Percentiles rank a stretch among this genome's conserved stretches.
Conservation (phyloP, 331 rosid genomes). For the Rhamnella rubrinervis region DNA sequence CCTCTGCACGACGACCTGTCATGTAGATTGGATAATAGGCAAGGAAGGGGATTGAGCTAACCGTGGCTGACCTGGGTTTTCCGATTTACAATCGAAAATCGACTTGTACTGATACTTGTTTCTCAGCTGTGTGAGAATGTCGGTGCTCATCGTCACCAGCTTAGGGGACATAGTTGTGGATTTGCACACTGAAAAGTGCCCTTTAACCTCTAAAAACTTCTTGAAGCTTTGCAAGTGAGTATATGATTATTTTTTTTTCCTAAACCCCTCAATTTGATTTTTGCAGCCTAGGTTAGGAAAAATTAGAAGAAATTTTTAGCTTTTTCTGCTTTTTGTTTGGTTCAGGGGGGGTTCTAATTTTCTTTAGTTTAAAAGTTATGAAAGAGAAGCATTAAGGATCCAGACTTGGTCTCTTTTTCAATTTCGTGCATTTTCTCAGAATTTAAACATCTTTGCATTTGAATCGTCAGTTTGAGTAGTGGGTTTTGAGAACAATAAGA, state of each 20-base stretch:
- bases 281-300: not conserved
- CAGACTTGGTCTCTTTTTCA: no score
- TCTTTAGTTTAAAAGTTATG: not conserved
- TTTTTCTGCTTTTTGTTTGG: not conserved
- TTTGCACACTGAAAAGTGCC: conserved; percentile 69
- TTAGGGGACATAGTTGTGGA: conserved; percentile 85
- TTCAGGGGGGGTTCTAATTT: not conserved
- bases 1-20: no score
- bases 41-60: no score
- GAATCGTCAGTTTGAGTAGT: no score
- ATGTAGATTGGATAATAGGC: no score
- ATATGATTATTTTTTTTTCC: not conserved
- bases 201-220: conserved; percentile 86
- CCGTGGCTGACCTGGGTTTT: no score
- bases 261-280: not conserved
- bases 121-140: conserved; percentile 37
- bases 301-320: no score
- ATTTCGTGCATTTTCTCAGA: no score
- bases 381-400: not conserved
- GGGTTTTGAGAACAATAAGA: no score
- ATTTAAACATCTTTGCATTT: no score
- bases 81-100: no score
- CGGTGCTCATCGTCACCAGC: conserved; percentile 86
- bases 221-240: conserved; percentile 88
- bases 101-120: no score